Base-by-base conservation (phyloP, 805 yeast genomes). In the Starmerella sirachaensis region DNA sequence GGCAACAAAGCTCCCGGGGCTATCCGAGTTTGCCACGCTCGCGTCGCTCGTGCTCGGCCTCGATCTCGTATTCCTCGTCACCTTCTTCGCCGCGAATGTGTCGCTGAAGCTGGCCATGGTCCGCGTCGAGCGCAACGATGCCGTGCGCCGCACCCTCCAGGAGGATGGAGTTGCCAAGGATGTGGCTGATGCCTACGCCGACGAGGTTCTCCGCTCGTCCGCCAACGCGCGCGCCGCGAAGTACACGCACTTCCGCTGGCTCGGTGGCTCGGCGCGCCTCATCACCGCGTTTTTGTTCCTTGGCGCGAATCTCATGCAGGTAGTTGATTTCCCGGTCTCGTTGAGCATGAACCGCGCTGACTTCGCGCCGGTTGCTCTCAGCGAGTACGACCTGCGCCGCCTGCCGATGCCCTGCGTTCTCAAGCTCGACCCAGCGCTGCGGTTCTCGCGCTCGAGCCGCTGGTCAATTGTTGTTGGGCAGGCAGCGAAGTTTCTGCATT, bases 161-260 rank as follows among this genome's bases (percentile, higher is more conserved):
- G 98, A 88, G 57, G 98, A 88, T 54, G 97, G 98, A 18, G 72
- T 88, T 23, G 95, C 95, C 9, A 75, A 72, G 46, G 68, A 74
- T 26, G 86, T 85, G 24, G 74, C 76, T 13, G 66, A 54, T 30
- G 42, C 46, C 23, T 47, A 47, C 35, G 51, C 51, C 4, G 47
- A 47, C 40, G 44, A 53, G 21, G 51, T 47, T 7, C 34, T 43
- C 22, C 42, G 46, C 41, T 37, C 51, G 18, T 38, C 49, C 12
- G 24, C 37, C 19, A 29, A 38, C 25, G 38, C 45, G 7, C 45
- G 41, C 17, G 50, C 48, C 14, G 45, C 47, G 17, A 31, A 33
- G 33, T 42, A 27, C 36, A 33, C 43, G 29, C 42, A 37, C 29
- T 29, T 41, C 35, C 21, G 27, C 18, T 42, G 39, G 39, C n/a